Evolutionary conservation across 2,329 filamentous ascomycete genomes (phyloP).

Genomic region (Zymoseptoria brevis): DNA sequence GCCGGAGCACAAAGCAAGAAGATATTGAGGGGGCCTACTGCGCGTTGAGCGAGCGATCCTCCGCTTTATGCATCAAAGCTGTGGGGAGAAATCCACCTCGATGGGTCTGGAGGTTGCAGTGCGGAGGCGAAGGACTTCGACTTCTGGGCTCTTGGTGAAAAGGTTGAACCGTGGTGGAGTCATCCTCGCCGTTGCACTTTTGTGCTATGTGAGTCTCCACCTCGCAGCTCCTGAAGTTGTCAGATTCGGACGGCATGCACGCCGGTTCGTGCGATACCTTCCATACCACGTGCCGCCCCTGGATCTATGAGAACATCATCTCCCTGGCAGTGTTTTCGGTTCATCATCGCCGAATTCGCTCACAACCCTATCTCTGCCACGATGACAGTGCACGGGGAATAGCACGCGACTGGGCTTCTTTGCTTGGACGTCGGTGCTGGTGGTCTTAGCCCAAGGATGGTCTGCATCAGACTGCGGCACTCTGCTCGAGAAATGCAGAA

Average conservation of each 20-base stretch:
- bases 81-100: neutral
- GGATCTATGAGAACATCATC: neutral
- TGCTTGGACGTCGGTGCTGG: neutral
- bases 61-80: neutral
- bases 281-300: neutral
- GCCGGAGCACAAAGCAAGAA: neutral
- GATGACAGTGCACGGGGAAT: neutral
- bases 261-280: neutral
- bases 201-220: too few relatives aligned
- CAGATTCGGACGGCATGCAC: neutral
- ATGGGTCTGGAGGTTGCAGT: neutral
- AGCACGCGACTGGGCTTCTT: neutral
- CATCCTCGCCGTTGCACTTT: neutral
- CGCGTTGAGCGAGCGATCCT: neutral
- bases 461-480: neutral
- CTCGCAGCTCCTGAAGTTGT: neutral
- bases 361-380: neutral
- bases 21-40: neutral
- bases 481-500: neutral
- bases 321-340: neutral
- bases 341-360: neutral
- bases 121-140: neutral
- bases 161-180: neutral
- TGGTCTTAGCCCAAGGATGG: neutral
- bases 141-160: neutral